Percentiles rank a stretch among this genome's conserved stretches.
phyloP scores from a whole-genome alignment of 1,284 basidiomycete species.

The Vanrija sp. region DNA sequence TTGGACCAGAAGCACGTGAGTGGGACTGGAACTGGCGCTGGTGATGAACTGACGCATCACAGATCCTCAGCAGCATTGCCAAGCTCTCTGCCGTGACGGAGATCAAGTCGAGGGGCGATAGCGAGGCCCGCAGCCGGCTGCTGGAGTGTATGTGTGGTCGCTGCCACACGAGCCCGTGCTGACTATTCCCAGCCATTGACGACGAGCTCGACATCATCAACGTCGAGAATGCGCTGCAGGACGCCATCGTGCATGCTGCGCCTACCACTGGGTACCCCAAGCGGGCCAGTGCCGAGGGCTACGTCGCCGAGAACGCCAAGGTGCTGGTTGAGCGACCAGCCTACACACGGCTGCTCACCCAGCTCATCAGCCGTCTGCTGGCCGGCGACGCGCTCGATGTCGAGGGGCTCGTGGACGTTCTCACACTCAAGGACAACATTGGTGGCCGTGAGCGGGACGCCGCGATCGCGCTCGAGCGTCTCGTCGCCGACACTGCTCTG shows the following conservation, averaged over 20 bases:
- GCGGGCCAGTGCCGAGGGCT: constrained; percentile 8
- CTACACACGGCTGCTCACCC: constrained; percentile 15
- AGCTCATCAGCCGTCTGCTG: constrained; percentile 12
- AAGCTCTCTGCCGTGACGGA: constrained; percentile 81
- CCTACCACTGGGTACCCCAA: constrained; percentile 5
- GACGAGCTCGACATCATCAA: constrained; percentile 54
- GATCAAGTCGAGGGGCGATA: constrained; percentile 51
- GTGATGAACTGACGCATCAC: constrained; percentile 5
- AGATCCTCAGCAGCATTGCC: constrained; percentile 87
- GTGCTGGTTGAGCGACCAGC: constrained; percentile 24
- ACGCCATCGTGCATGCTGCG: constrained; percentile 17
- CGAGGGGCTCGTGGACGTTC: constrained; percentile 55
- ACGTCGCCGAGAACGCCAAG: constrained; percentile 14
- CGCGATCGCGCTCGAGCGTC: constrained; percentile 51
- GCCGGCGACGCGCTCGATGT: constrained; percentile 38
- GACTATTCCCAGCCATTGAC: constrained; percentile 44
- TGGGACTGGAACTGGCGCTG: neutral
- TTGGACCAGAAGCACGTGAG: constrained; percentile 70
- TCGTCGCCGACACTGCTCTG: constrained; percentile 55
- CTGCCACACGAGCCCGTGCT: neutral
- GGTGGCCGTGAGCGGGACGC: constrained; percentile 47
- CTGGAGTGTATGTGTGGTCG: neutral
- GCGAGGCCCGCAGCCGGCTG: constrained; percentile 13
- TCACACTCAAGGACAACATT: constrained; percentile 51
- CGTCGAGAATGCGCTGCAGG: constrained; percentile 53